Evolutionary conservation across 1,284 basidiomycete genomes (phyloP).

Genomic region (Ganoderma sp.): DNA sequence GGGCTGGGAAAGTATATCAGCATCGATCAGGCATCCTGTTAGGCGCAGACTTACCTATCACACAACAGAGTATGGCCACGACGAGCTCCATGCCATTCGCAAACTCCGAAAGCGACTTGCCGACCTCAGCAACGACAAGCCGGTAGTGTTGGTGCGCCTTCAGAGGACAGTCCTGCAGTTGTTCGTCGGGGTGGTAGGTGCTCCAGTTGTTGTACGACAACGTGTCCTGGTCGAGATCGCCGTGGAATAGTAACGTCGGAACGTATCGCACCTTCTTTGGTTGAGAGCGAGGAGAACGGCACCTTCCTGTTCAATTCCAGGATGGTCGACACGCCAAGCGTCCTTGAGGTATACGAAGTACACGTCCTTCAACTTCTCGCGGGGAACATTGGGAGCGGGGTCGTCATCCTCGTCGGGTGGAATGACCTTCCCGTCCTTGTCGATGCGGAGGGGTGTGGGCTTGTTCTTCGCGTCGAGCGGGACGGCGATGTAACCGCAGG

Average conservation of each 20-base stretch:
- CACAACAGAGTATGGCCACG: background rate
- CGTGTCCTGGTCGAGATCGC: conserved; percentile 21
- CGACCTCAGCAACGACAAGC: conserved; percentile 23
- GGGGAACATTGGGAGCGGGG: background rate
- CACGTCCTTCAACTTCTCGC: conserved; percentile 4
- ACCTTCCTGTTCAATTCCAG: conserved; percentile 17
- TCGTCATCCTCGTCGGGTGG: background rate
- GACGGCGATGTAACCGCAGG: conserved; percentile 23
- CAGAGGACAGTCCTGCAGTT: conserved; percentile 7
- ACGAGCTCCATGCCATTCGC: background rate
- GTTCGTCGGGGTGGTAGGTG: background rate
- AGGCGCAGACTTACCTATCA: conserved; percentile 2
- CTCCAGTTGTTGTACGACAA: background rate
- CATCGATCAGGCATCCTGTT: background rate
- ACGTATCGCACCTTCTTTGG: conserved; percentile 27
- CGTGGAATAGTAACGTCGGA: conserved; percentile 21
- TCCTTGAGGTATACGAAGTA: conserved; percentile 23
- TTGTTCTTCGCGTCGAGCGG: background rate
- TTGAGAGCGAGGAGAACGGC: conserved; percentile 23
- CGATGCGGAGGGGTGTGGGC: background rate
- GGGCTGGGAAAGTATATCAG: background rate
- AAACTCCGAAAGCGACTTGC: conserved; percentile 18
- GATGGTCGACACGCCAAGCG: conserved; percentile 19
- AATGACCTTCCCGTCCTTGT: background rate
- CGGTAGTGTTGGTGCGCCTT: conserved; percentile 24